Evolutionary conservation across 768 basidiomycete genomes (phyloP).

Genomic region (Cubamyces lactineus): DNA sequence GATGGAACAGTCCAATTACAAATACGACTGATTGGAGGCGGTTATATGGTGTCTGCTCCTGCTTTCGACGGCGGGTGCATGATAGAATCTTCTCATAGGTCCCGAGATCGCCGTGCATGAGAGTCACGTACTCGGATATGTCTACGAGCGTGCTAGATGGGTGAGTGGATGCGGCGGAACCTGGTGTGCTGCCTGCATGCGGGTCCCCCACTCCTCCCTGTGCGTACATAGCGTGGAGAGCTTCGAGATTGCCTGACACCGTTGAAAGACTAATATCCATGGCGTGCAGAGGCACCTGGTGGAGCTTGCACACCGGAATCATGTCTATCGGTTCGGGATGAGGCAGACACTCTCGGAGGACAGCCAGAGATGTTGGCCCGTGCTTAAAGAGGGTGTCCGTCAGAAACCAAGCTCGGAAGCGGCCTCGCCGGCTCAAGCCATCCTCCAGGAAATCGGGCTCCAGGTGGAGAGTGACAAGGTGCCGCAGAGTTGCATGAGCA

Average conservation of each 20-base stretch:
- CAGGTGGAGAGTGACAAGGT: neutral
- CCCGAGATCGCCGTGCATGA: constrained; percentile 30
- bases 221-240: too few species aligned
- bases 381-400: too few species aligned
- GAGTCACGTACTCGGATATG: constrained; percentile 17
- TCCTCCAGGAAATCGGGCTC: neutral
- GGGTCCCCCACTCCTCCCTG: too few species aligned
- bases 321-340: too few species aligned
- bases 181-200: too few species aligned
- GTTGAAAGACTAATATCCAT: too few species aligned
- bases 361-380: too few species aligned
- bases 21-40: constrained; percentile 40
- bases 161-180: constrained; percentile 32
- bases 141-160: constrained; percentile 21
- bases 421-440: neutral
- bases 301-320: too few species aligned
- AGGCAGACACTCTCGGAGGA: too few species aligned
- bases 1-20: constrained; percentile 40
- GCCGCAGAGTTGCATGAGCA: neutral
- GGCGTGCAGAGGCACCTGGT: too few species aligned
- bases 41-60: constrained; percentile 35
- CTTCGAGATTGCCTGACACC: too few species aligned
- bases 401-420: constrained; percentile 26
- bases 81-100: constrained; percentile 21
- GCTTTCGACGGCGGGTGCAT: constrained; percentile 20